phyloP scores from a whole-genome alignment of 129 eudicot genomes.

The Ambrosia trifida region DNA sequence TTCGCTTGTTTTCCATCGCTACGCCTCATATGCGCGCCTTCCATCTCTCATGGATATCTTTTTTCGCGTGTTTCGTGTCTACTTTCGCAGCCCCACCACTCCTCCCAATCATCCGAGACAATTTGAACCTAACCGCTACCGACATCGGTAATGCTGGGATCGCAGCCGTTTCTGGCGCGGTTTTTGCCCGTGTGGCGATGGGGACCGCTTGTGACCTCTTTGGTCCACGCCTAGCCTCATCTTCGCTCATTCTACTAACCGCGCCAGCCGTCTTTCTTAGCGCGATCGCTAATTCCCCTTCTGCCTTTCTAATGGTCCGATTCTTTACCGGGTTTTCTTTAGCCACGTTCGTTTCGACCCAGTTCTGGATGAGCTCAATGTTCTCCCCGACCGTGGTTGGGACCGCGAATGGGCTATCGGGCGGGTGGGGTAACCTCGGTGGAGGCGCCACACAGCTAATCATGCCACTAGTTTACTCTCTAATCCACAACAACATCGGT shows the following conservation, averaged over 20 bases:
- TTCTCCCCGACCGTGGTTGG: constrained; percentile 59
- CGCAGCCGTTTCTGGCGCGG: constrained; percentile 82
- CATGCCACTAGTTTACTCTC: constrained; percentile 60
- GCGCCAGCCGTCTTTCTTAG: constrained; percentile 68
- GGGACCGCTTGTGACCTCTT: constrained; percentile 78
- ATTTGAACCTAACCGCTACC: constrained; percentile 62
- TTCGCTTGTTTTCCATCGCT: constrained; percentile 51
- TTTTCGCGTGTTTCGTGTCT: constrained; percentile 73
- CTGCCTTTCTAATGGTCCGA: constrained; percentile 47
- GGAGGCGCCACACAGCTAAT: constrained; percentile 80
- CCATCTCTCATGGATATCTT: constrained; percentile 77
- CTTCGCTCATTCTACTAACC: constrained; percentile 62
- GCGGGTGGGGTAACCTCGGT: constrained; percentile 90
- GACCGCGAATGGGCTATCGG: constrained; percentile 71
- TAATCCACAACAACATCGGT: constrained; percentile 39
- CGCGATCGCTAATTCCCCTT: constrained; percentile 40
- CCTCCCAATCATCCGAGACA: constrained; percentile 73
- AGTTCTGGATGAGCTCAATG: constrained; percentile 92
- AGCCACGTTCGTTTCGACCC: constrained; percentile 80
- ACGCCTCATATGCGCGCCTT: constrained; percentile 83
- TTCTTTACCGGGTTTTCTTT: constrained; percentile 75
- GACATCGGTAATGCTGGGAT: constrained; percentile 90
- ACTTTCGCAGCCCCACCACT: constrained; percentile 84
- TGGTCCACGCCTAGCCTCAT: constrained; percentile 74
- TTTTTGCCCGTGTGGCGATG: constrained; percentile 71